phyloP scores from a whole-genome alignment of 1,139 yeast genomes.

The Taiozyma onychis region DNA sequence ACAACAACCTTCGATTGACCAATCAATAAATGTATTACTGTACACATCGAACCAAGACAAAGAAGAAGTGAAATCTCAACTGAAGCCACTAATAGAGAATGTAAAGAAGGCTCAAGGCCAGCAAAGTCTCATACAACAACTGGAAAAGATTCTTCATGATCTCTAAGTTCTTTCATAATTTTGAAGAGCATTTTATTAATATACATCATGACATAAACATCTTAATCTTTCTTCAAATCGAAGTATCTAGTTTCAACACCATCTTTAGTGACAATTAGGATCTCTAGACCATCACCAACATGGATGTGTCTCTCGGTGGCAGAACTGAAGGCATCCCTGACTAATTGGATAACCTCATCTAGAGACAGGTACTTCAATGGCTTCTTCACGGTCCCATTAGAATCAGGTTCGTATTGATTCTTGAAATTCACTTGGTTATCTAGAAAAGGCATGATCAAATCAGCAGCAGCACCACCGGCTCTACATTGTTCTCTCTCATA shows the following conservation, averaged over 20 bases:
- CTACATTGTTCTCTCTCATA: slow-evolving; percentile 97
- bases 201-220: neutral
- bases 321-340: slow-evolving; percentile 88
- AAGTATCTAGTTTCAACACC: slow-evolving; percentile 81
- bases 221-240: slow-evolving; percentile 81
- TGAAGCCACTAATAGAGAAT: slow-evolving; percentile 11
- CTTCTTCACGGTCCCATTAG: slow-evolving; percentile 61
- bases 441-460: slow-evolving; percentile 92
- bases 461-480: slow-evolving; percentile 97
- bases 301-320: slow-evolving; percentile 98
- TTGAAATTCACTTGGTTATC: slow-evolving; percentile 96
- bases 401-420: slow-evolving; percentile 79
- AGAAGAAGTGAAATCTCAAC: slow-evolving; percentile 1
- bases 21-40: neutral
- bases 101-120: slow-evolving; percentile 5
- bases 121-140: slow-evolving; percentile 12
- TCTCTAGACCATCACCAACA: slow-evolving; percentile 95
- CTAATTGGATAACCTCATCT: slow-evolving; percentile 82
- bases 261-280: slow-evolving; percentile 85
- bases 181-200: neutral
- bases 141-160: slow-evolving; percentile 3
- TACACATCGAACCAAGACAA: neutral
- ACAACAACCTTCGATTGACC: neutral
- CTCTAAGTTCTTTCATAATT: neutral
- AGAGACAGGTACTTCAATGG: slow-evolving; percentile 59